Conservation (phyloP, 179 eudicot species). For the Sideroxylon spinosum region DNA sequence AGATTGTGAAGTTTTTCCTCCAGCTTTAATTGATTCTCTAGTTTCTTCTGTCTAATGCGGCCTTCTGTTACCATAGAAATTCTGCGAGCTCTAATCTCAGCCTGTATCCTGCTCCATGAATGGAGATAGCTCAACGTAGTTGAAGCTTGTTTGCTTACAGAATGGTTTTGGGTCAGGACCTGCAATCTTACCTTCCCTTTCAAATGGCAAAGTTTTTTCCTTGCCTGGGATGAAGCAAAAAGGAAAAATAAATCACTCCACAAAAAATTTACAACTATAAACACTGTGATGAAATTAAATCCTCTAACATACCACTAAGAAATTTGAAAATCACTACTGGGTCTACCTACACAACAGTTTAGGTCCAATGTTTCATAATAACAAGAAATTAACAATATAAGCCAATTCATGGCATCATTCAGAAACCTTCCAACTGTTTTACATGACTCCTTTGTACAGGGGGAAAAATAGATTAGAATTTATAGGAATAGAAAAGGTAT, state of each 20-base stretch:
- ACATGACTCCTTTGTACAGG: not conserved
- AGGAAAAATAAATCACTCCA: not conserved
- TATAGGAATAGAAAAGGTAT: too few relatives aligned
- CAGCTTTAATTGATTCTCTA: constrained; percentile 81
- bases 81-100: constrained; percentile 73
- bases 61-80: constrained; percentile 72
- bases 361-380: not conserved
- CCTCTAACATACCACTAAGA: not conserved
- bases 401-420: not conserved
- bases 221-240: constrained; percentile 44
- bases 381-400: not conserved
- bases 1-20: constrained; percentile 81
- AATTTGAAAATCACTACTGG: not conserved
- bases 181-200: constrained; percentile 65
- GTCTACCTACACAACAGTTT: not conserved
- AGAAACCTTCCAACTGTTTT: not conserved
- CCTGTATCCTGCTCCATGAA: constrained; percentile 71
- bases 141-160: constrained; percentile 61
- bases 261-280: not conserved
- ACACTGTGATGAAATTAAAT: not conserved
- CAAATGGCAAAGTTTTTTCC: constrained; percentile 49
- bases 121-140: constrained; percentile 69
- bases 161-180: constrained; percentile 42
- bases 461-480: too few relatives aligned
- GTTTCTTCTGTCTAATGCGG: constrained; percentile 71